Evolutionary conservation across 805 yeast species (phyloP).

Genomic region (Saccharomycopsis amapae): DNA sequence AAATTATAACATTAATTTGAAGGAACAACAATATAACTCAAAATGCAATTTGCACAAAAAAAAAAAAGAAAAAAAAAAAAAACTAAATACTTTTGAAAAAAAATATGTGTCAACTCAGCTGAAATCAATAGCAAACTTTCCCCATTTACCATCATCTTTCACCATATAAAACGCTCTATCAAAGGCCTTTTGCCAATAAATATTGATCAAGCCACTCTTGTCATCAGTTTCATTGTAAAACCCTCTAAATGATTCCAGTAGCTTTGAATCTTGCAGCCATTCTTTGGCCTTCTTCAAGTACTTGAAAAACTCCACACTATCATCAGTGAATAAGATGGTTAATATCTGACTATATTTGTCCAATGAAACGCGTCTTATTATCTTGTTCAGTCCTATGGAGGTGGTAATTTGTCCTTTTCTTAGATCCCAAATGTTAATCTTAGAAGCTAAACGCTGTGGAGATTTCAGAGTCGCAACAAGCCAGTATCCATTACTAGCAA

Average conservation of each 20-base stretch:
- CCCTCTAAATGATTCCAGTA: constrained; percentile 6
- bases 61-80: no score
- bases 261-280: constrained; percentile 14
- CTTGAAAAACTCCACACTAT: constrained; percentile 16
- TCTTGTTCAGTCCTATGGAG: constrained; percentile 12
- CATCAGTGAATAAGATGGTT: constrained; percentile 8
- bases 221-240: background rate
- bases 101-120: background rate
- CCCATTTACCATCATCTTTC: constrained; percentile 18
- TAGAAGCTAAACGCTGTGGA: constrained; percentile 1
- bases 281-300: constrained; percentile 19
- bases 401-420: constrained; percentile 31
- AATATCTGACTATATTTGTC: constrained; percentile 19
- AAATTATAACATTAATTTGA: no score
- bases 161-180: constrained; percentile 17
- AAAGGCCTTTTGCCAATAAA: constrained; percentile 19
- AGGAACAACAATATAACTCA: no score
- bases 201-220: constrained; percentile 1
- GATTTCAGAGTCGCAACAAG: constrained; percentile 32
- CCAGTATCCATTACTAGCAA: constrained; percentile 64
- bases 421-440: constrained; percentile 41
- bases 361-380: constrained; percentile 10
- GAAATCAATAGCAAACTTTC: constrained; percentile 19
- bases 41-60: no score
- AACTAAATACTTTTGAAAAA: background rate